Conservation (phyloP, 1,284 basidiomycete genomes). For the Ustilago esculenta region DNA sequence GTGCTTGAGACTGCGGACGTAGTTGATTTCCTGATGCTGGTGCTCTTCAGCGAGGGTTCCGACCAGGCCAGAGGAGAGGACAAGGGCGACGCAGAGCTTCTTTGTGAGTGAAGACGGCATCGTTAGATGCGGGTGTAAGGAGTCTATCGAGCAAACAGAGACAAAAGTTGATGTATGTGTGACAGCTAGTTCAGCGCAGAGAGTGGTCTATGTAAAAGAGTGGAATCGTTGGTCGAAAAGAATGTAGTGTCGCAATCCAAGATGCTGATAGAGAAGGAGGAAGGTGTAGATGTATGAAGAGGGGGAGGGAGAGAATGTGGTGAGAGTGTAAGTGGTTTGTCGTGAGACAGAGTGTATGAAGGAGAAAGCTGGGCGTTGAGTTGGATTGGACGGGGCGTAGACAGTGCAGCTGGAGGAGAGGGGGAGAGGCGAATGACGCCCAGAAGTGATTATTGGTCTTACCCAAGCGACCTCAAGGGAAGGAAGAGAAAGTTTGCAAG, state of each 20-base stretch:
- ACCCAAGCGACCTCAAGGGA: constrained; percentile 2
- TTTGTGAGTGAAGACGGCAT: constrained; percentile 18
- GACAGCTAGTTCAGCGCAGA: constrained; percentile 28
- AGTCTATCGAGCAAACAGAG: background rate
- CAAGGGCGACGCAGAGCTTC: constrained; percentile 14
- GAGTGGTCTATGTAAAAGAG: constrained; percentile 3
- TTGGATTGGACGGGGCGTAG: background rate
- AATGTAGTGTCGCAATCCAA: background rate
- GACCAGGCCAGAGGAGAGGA: constrained; percentile 14
- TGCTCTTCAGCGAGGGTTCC: constrained; percentile 11
- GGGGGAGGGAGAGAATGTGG: background rate
- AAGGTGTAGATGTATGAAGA: too few species aligned
- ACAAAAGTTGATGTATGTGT: background rate
- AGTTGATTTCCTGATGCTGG: constrained; percentile 6
- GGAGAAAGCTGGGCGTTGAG: background rate
- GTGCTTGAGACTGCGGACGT: constrained; percentile 32
- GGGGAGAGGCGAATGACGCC: background rate
- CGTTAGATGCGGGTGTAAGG: background rate
- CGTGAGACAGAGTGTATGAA: background rate
- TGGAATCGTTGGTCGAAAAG: background rate
- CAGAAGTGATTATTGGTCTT: constrained; percentile 7
- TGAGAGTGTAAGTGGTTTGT: background rate
- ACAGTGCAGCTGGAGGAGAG: background rate
- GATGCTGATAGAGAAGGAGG: background rate
- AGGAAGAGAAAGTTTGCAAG: background rate